Base-by-base conservation (phyloP, 495 filamentous ascomycete species). In the Evansstolkia leycettana region DNA sequence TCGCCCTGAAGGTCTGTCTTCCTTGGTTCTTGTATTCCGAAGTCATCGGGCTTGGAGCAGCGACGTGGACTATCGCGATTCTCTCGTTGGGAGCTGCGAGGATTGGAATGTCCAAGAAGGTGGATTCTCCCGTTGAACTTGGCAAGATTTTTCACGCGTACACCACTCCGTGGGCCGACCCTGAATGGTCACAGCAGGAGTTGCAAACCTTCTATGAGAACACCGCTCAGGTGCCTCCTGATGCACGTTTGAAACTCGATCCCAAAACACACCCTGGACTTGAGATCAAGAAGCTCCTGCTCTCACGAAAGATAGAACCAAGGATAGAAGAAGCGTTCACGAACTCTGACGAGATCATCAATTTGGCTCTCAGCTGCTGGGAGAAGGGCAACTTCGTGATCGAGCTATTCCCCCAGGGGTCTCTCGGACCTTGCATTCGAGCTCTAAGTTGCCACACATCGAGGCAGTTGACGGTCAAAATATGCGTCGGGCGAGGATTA, bases 1-100 rank as follows among this genome's bases (percentile, higher is more conserved):
- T 70, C 18, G 46, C 58, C 17, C 49, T 72, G 1, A 55, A 53
- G 24, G 33, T 59, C 37, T 43, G 36, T 17, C 34, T 55, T 12
- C 61, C 57, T 5, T 9, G 51, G 0, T 70, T 65, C 41, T 17
- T 45, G 3, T 77, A 67, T 45, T 61, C 64, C n/a, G 52, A 59
- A 31, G 60, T 71, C 13, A 66, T 72, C 35, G 62, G 69, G 3
- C 54, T 76, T 6, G 70, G 55, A 19, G 41, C 55, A 5, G 63
- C 67, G 7, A 73, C 69, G 11, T 76, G 73, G 73, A 67, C 54
- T 5, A 56, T 67, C 9, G 72, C 68, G 15, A 37, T 75, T 28
- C 54, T 72, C 9, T 59, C 68, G 0, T 42, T 75, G 5, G 57
- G 54, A 25, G 62, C 51, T 33, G 55, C 60, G 15, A 60, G 58